Base-by-base conservation (phyloP, 345 rosid species). In the Turritis glabra region DNA sequence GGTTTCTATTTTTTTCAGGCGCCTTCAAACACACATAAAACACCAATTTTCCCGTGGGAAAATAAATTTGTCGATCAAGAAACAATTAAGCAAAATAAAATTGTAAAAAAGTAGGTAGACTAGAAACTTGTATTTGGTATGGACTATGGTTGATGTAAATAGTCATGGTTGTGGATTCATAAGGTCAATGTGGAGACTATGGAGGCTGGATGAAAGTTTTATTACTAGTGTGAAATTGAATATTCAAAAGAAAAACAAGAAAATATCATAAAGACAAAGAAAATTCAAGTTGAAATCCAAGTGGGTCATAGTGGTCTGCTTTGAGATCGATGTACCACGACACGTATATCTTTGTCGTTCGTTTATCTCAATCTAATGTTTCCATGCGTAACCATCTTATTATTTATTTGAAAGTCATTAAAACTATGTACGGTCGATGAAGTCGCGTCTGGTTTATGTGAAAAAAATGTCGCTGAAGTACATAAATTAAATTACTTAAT, bases 271-370 rank as follows among this genome's bases (percentile, higher is more conserved):
- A 57, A 77, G 67, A 71, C 80, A 55, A 17, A 40, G 53, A 46
- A 54, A 79, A 63, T 72, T 79, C 55, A 64, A 77, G 62, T 48
- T 56, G 27, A 44, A 72, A 77, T 72, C 75, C 71, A 61, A 74
- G 82, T 82, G 87, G 85, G 88, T 48, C 77, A 74, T 7, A 18
- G 13, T 60, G 62, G 81, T 66, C 76, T 77, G 67, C 63, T 56
- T 21, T 64, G 76, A 77, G 59, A 18, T 48, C 43, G 55, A 71
- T 77, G 77, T 64, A 18, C 50, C 67, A 71, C 6, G 76, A 71
- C 67, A 77, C 67, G 67, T 71, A 64, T 56, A 55, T 43, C 60
- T 26, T 55, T 70, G 71, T 77, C 67, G 71, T 64, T 77, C 53
- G 44, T 48, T 44, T 40, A 35, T 38, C 62, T 64, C 61, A 63